Base-by-base conservation (phyloP, 202 grass and related monocot species). In the Schoenoplectus tabernaemontani region DNA sequence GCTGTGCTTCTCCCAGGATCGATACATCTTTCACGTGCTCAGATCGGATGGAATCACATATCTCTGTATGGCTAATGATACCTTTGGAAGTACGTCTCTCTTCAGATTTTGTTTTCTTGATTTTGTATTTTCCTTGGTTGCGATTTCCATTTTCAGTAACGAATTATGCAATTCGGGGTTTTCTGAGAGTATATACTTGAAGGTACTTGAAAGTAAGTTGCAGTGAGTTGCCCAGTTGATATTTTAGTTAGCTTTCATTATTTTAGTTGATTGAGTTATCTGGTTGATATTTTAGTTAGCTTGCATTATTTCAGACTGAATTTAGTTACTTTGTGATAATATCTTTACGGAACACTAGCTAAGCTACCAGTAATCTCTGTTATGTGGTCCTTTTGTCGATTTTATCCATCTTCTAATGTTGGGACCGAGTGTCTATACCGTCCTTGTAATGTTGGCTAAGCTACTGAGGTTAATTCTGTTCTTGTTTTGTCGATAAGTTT, bases 21-120 rank as follows among this genome's bases (percentile, higher is more conserved):
- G 87, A 8, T 97, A 91, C 87, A 97, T 97, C 83, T 97, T 97
- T 87, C 93, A 97, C 75, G 87, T 97, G 65, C 90, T 97, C 83
- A 86, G 88, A 36, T 75, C 83, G 43, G 85, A 80, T 71, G 87
- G 79, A 1, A 84, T 97, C 90, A 81, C 85, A 64, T 97, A 88
- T 77, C 88, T 93, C 63, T 97, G 93, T 77, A 93, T 97, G 93
- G 93, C 93, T 77, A 97, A 90, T 78, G 93, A 97, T 57, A 93
- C 93, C 32, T 97, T 97, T 85, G 93, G 91, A 76, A 82, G 90
- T 93, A 81, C 66, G 71, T 50, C n/a, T 24, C 7, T 64, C 41
- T 46, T 24, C 22, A 6, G 13, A 32, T 51, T 9, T 41, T 22
- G 7, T 38, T 67, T 73, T 13, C 12, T 48, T 48, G 33, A n/a